These are phyloP conservation scores for Glycyrrhiza uralensis DNA, from an alignment of 306 rosid species.

Conservation along the genomic window DNA sequence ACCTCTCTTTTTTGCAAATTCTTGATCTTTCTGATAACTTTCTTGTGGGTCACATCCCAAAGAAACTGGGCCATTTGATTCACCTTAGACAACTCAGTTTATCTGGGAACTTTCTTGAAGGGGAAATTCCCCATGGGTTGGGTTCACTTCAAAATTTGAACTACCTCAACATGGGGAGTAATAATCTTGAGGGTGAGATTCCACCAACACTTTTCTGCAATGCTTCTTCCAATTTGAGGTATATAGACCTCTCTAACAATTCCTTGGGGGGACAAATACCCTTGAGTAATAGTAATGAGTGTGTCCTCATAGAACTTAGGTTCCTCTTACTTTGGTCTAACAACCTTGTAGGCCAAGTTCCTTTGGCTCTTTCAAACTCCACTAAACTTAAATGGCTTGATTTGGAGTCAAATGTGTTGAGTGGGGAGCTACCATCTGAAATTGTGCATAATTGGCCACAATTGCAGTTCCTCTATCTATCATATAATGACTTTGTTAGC, in stretches of 20 bases:
- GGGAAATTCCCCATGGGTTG: constrained; percentile 52
- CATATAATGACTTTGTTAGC: constrained; percentile 69
- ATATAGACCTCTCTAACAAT: constrained; percentile 77
- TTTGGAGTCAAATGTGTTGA: constrained; percentile 67
- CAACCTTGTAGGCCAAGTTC: constrained; percentile 58
- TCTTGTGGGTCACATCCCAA: constrained; percentile 67
- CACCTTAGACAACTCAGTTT: constrained; percentile 60
- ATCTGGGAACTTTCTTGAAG: constrained; percentile 56
- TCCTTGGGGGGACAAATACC: constrained; percentile 70
- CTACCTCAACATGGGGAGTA: constrained; percentile 75
- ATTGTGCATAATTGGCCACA: constrained; percentile 49
- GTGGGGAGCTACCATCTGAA: constrained; percentile 62
- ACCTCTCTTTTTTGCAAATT: constrained; percentile 61
- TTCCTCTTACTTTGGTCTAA: constrained; percentile 88
- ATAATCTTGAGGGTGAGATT: constrained; percentile 59
- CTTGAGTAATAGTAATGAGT: constrained; percentile 46
- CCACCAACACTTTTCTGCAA: constrained; percentile 74
- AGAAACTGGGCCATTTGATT: constrained; percentile 55
- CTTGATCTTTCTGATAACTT: constrained; percentile 78
- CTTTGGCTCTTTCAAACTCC: constrained; percentile 66
- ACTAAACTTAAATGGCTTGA: constrained; percentile 82
- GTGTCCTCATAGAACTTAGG: constrained; percentile 51
- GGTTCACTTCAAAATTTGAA: constrained; percentile 61
- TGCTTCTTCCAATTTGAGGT: constrained; percentile 59
- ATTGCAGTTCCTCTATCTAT: constrained; percentile 71